Evolutionary conservation across 306 rosid genomes (phyloP).

Genomic region (Fagus crenata): DNA sequence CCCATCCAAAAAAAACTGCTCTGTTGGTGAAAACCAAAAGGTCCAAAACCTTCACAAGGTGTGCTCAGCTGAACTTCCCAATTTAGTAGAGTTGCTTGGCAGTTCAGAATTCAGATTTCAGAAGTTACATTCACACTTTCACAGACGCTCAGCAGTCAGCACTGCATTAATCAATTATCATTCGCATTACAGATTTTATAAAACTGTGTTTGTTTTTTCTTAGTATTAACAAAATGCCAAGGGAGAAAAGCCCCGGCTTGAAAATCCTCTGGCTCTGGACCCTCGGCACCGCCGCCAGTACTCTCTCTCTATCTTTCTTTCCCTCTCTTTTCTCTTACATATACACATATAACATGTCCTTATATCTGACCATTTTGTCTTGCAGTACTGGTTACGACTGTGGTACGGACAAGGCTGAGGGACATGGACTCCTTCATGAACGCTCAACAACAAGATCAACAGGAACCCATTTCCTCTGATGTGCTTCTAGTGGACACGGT

Average conservation of each 20-base stretch:
- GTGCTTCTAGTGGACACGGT: constrained; percentile 29
- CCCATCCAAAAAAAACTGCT: background rate
- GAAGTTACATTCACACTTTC: no score
- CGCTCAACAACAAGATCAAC: constrained; percentile 41
- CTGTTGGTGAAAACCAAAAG: background rate
- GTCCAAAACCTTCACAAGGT: background rate
- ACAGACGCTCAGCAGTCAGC: no score
- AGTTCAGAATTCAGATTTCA: no score
- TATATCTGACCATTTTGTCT: background rate
- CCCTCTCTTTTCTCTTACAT: background rate
- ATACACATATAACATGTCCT: background rate
- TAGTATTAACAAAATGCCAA: constrained; percentile 36
- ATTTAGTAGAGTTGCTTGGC: no score
- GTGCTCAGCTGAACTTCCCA: background rate
- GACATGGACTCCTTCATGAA: constrained; percentile 51
- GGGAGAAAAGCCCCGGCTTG: constrained; percentile 74
- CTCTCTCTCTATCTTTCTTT: constrained; percentile 4
- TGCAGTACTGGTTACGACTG: constrained; percentile 63
- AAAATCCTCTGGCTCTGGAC: constrained; percentile 92
- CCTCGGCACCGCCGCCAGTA: constrained; percentile 83
- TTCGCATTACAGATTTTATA: background rate
- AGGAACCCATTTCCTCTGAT: constrained; percentile 26
- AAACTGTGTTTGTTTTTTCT: background rate
- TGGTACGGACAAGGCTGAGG: constrained; percentile 50
- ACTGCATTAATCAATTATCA: no score